Base-by-base conservation (phyloP, 2,329 filamentous ascomycete species). In the Aspergillaceae sp. region DNA sequence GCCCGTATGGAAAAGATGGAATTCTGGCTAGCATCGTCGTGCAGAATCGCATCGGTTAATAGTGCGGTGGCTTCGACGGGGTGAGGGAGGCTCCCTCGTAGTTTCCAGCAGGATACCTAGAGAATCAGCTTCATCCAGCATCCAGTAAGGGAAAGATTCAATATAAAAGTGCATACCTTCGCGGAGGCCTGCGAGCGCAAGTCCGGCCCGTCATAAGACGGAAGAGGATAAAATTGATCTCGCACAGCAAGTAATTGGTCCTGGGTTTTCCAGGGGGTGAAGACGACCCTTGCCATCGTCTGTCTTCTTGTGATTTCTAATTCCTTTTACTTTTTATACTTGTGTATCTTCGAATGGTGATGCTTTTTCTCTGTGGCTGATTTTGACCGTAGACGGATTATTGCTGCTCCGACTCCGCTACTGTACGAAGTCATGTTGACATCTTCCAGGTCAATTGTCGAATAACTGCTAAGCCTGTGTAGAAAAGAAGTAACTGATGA, bases 41-140 rank as follows among this genome's bases (percentile, higher is more conserved):
- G 67, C 27, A 73, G 55, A 46, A 72, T 68, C 3, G 70, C 70
- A 55, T 73, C 69, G 8, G 69, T 72, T 47, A 73, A 58, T 7
- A 72, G 55, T 5, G 70, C 69, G 0, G 69, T 73, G 2, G 69
- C 67, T 50, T 73, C 69, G n/a, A 73, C 65, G 8, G 68, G 57
- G 50, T 73, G 69, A 6, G 70, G 70, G 3, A 73, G 58, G 52
- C 66, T 69, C 11, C 68, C 69, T 34, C 69, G 65, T 26, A 70
- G 40, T 47, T 72, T 72, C 70, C 70, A 73, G 2, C 62, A 64
- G 47, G 58, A 63, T n/a, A 72, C 66, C 70, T 72, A 19, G 19
- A 19, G 19, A 19, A 19, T 19, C 19, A 19, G 19, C 2, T 19
- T 19, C 19, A 2, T 19, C 19, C 19, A 19, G 19, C 19, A 19